These are phyloP conservation scores for Sporothrix mexicana DNA, from an alignment of 2,329 filamentous ascomycete genomes.

Conservation along the genomic window DNA sequence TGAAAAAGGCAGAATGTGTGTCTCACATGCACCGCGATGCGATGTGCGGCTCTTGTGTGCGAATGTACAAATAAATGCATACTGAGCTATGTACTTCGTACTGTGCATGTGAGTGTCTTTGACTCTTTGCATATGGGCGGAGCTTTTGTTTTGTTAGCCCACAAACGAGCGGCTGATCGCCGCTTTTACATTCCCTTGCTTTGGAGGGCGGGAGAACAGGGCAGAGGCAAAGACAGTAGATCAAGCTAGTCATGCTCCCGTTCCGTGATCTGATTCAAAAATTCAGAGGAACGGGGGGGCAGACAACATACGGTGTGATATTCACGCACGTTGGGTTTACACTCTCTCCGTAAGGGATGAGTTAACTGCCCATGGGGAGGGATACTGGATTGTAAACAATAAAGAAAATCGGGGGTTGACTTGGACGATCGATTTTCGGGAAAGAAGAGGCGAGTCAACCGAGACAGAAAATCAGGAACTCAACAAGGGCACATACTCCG, in stretches of 20 bases:
- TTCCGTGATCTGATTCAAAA: neutral
- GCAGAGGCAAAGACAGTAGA: conserved; percentile 3
- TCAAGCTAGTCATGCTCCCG: neutral
- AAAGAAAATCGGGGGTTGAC: neutral
- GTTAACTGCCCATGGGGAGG: neutral
- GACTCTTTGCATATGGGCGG: neutral
- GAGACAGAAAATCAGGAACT: neutral
- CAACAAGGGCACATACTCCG: neutral
- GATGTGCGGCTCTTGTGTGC: neutral
- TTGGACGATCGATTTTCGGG: conserved; percentile 11
- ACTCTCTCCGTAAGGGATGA: neutral
- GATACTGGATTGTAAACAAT: conserved; percentile 3
- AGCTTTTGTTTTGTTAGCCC: neutral
- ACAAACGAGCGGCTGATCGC: neutral
- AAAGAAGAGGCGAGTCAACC: conserved; percentile 3
- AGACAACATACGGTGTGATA: conserved; percentile 5
- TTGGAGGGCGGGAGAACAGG: neutral
- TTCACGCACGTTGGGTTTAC: neutral
- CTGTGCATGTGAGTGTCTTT: neutral
- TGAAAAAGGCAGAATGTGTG: neutral
- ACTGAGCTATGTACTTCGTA: no score
- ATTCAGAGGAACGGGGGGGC: no score
- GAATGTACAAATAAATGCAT: no score
- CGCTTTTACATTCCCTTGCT: neutral
- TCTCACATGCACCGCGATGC: conserved; percentile 12